Conservation (phyloP, 1,284 basidiomycete species). For the Wallemia mellicola region DNA sequence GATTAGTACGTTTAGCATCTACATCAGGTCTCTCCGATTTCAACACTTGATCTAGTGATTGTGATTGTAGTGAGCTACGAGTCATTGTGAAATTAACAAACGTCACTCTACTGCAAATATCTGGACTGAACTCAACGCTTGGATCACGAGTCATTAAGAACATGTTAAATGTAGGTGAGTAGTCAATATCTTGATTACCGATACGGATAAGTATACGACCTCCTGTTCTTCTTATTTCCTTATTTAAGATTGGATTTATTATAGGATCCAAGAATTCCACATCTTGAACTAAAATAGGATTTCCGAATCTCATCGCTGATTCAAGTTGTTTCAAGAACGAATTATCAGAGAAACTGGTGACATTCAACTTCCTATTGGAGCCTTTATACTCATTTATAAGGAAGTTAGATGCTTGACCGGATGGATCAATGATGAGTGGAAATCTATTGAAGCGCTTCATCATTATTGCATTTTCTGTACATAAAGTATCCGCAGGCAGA, state of each 20-base stretch:
- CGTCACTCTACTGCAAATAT: conserved; percentile 93
- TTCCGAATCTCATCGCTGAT: conserved; percentile 94
- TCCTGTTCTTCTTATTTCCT: conserved; percentile 76
- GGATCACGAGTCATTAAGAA: conserved; percentile 94
- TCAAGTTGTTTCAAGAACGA: conserved; percentile 96
- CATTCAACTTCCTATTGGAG: conserved; percentile 68
- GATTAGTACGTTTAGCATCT: conserved; percentile 82
- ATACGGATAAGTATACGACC: conserved; percentile 91
- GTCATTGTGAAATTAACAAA: conserved; percentile 99
- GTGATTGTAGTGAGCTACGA: conserved; percentile 83
- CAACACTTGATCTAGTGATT: conserved; percentile 86
- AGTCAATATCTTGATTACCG: conserved; percentile 97
- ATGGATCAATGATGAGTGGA: conserved; percentile 92
- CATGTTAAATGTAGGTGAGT: conserved; percentile 96
- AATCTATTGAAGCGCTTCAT: conserved; percentile 93
- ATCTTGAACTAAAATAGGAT: conserved; percentile 86
- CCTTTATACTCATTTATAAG: conserved; percentile 60
- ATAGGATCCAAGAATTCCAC: conserved; percentile 96
- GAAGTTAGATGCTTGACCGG: conserved; percentile 90
- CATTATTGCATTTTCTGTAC: conserved; percentile 97
- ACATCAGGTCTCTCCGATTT: conserved; percentile 91
- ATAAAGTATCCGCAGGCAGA: conserved; percentile 76
- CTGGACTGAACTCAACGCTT: conserved; percentile 86
- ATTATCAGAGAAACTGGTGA: conserved; percentile 94
- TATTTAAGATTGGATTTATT: conserved; percentile 88